A percentile compares a stretch with the other conserved stretches of the same genome.
Evolutionary conservation across 352 stramenopile species (phyloP).

Genomic region (Lagenidium sp.): DNA sequence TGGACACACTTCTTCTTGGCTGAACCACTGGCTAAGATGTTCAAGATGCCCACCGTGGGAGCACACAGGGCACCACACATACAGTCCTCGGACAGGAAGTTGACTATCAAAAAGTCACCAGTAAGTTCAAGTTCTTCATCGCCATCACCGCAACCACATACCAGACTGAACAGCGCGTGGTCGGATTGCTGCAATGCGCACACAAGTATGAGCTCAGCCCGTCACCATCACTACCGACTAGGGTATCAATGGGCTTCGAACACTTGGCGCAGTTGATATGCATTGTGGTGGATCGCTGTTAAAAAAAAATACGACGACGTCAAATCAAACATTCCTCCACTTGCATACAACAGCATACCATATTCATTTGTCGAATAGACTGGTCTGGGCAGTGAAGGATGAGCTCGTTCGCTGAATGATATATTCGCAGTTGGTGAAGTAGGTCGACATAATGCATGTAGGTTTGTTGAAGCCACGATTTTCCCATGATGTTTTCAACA

Average conservation of each 20-base stretch:
- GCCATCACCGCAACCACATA: too few species aligned
- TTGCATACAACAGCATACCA: constrained; percentile 27
- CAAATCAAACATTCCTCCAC: constrained; percentile 11
- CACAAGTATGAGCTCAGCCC: constrained; percentile 31
- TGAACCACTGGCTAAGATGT: constrained; percentile 53
- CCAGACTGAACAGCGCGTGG: constrained; percentile 83
- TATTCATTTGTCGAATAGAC: constrained; percentile 88
- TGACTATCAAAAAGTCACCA: constrained; percentile 27
- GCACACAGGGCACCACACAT: constrained; percentile 90
- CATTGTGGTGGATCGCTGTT: constrained; percentile 80
- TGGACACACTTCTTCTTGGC: constrained; percentile 31
- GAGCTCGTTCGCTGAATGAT: constrained; percentile 80
- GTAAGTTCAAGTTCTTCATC: too few species aligned
- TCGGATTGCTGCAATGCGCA: constrained; percentile 60
- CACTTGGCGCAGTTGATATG: constrained; percentile 82
- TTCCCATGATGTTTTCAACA: constrained; percentile 78
- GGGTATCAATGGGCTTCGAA: constrained; percentile 54
- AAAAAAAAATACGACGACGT: too few species aligned
- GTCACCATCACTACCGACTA: constrained; percentile 15
- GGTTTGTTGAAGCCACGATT: constrained; percentile 83
- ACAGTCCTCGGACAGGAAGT: constrained; percentile 79
- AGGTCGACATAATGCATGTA: constrained; percentile 89
- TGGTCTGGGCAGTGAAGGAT: constrained; percentile 74
- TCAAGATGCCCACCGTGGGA: constrained; percentile 84
- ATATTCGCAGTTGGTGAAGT: constrained; percentile 82